Percentiles rank a stretch among this genome's conserved stretches.
phyloP scores from a whole-genome alignment of 176 grass and related monocot species.

The Phoenix dactylifera region DNA sequence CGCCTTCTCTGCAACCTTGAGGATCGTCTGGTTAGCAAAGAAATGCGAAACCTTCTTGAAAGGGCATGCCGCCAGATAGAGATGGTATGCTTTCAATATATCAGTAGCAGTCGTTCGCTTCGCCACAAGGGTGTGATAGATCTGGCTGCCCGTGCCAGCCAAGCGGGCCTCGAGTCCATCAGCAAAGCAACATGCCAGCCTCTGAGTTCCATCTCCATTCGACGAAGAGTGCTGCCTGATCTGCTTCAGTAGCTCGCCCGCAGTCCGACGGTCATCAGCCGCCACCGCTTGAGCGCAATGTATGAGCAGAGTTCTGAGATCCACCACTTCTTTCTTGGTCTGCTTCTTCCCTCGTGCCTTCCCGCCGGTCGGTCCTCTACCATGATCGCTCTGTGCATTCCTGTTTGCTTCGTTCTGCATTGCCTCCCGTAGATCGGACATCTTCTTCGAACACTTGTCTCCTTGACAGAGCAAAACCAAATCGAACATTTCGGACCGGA shows the following conservation, averaged over 20 bases:
- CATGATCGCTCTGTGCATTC: slow-evolving; percentile 31
- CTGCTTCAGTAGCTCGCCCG: slow-evolving; percentile 76
- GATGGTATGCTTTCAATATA: slow-evolving; percentile 93
- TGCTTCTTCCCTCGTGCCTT: slow-evolving; percentile 61
- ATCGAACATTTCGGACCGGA: slow-evolving; percentile 79
- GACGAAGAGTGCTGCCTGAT: slow-evolving; percentile 73
- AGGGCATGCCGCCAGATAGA: slow-evolving; percentile 86
- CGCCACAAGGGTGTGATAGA: slow-evolving; percentile 70
- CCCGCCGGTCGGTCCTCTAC: slow-evolving; percentile 33
- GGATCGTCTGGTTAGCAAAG: slow-evolving; percentile 89
- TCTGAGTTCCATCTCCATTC: slow-evolving; percentile 66
- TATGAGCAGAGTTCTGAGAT: slow-evolving; percentile 80
- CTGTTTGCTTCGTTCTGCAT: slow-evolving; percentile 71
- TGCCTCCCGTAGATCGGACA: slow-evolving; percentile 46
- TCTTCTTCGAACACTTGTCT: slow-evolving; percentile 34
- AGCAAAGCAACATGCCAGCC: slow-evolving; percentile 82
- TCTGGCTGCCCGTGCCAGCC: slow-evolving; percentile 86
- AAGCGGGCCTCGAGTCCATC: slow-evolving; percentile 88
- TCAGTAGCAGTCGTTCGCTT: slow-evolving; percentile 79
- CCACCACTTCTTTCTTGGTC: slow-evolving; percentile 81
- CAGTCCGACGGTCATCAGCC: slow-evolving; percentile 74
- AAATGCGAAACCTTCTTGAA: slow-evolving; percentile 95
- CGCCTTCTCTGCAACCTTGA: slow-evolving; percentile 70
- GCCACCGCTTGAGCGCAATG: slow-evolving; percentile 95
- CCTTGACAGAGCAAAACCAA: slow-evolving; percentile 52